Base-by-base conservation (phyloP, 2,329 filamentous ascomycete genomes). In the Hirsutella thompsonii region DNA sequence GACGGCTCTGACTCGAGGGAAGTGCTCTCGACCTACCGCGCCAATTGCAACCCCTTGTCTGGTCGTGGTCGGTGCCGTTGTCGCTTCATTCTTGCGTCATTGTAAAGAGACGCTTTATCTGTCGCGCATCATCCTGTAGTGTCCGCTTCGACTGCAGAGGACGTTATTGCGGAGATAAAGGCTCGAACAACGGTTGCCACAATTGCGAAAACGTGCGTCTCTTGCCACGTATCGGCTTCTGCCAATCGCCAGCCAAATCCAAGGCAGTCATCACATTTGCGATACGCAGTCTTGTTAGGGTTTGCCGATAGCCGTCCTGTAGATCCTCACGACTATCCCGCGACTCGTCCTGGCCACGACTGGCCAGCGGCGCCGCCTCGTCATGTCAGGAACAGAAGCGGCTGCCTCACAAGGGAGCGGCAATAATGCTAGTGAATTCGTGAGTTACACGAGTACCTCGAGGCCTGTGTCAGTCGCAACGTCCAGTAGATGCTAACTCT, bases 371-470 rank as follows among this genome's bases (percentile, higher is more conserved):
- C 32, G 3, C 5, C 11, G 19, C 14, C 9, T 8, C 43, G 14
- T n/a, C 19, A 62, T 62, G 59, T 62, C 59, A 43, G 56, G 52
- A 40, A 49, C 56, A 38, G 59, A 62, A 42, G 47, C 51, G 42
- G 48, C 53, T 34, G 44, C 56, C 35, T 49, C 54, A 57, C 52
- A 63, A 54, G 55, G 50, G 49, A 66, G 67, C 47, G 66, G 67
- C 56, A 92, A 84, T 64, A 94, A 86, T 68, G 93, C 88, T 47
- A 94, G 88, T 72, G 88, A 94, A 69, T 94, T 94, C 74, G 88
- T 94, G 70, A 71, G 84, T 83, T 36, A 14, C 11, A 19, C 14
- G 29, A 8, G 8, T 8, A 30, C 19, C 14, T 9, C 6, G 4
- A 18, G 16, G 19, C 18, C 18, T 10, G 11, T 14, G 18, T 5